Conservation (phyloP, 140 eudicot species). For the Ambrosia hybrid region DNA sequence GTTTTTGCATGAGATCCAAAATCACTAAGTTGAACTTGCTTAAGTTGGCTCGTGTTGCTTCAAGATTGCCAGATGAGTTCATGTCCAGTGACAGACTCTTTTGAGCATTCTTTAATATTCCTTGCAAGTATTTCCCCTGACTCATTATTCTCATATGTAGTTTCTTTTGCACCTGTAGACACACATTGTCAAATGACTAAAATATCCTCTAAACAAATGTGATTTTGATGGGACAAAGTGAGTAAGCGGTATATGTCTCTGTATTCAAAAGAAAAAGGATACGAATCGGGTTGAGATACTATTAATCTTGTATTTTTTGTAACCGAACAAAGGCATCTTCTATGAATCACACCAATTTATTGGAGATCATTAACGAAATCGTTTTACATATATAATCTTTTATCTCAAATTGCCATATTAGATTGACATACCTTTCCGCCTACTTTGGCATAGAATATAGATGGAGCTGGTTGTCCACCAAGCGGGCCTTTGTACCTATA, state of each 20-base stretch:
- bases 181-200: constrained; percentile 10
- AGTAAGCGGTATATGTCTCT: constrained; percentile 43
- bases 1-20: constrained; percentile 68
- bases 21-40: constrained; percentile 70
- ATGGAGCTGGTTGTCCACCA: too few species aligned
- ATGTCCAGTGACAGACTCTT: constrained; percentile 63
- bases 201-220: not conserved
- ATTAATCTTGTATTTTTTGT: constrained; percentile 1
- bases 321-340: too few species aligned
- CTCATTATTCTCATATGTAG: constrained; percentile 91
- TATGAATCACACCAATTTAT: too few species aligned
- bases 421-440: too few species aligned
- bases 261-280: constrained; percentile 18
- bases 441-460: too few species aligned
- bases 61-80: constrained; percentile 55
- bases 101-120: constrained; percentile 82
- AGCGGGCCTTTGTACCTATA: too few species aligned
- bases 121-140: constrained; percentile 91
- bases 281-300: constrained; percentile 10
- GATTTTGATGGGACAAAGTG: not conserved
- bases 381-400: too few species aligned
- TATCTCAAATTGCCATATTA: too few species aligned
- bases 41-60: constrained; percentile 55
- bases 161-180: constrained; percentile 73
- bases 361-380: too few species aligned